A percentile compares a stretch with the other conserved stretches of the same genome.
phyloP scores from a whole-genome alignment of 2,329 filamentous ascomycete genomes.

The Botryotinia convoluta region DNA sequence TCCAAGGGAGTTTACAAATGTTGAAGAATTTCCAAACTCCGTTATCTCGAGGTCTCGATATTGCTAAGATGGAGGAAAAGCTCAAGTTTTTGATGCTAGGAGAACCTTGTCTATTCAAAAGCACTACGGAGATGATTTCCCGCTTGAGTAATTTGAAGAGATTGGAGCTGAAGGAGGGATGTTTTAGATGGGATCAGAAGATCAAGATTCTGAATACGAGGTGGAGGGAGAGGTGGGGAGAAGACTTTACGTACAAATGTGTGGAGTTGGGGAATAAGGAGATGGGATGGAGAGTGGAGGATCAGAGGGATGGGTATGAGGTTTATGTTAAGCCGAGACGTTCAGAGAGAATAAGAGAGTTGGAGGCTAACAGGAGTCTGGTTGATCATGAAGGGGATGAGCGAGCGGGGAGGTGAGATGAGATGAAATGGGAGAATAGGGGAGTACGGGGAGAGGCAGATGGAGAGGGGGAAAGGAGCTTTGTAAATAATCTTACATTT shows the following conservation, averaged over 20 bases:
- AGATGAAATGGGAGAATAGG: neutral
- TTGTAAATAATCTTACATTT: neutral
- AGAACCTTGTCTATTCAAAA: conserved; percentile 10
- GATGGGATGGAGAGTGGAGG: neutral
- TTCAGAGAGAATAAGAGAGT: neutral
- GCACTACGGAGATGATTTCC: conserved; percentile 6
- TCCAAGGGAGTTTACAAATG: neutral
- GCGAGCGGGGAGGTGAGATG: neutral
- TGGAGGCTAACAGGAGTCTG: neutral
- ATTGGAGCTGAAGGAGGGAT: conserved; percentile 11
- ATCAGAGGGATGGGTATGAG: neutral
- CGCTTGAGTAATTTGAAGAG: neutral
- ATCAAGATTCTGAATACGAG: conserved; percentile 3
- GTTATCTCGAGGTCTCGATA: neutral
- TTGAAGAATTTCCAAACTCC: neutral
- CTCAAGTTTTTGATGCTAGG: conserved; percentile 10
- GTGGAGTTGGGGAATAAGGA: neutral
- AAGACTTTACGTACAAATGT: neutral
- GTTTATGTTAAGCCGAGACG: neutral
- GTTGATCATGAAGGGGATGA: neutral
- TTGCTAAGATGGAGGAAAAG: conserved; percentile 11
- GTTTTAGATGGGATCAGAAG: conserved; percentile 4
- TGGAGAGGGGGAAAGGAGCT: neutral
- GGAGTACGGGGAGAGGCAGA: neutral
- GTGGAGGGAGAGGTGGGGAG: conserved; percentile 5